Percentiles rank a stretch among this genome's conserved stretches.
These are phyloP conservation scores for Phytopythium boreale DNA, from an alignment of 352 stramenopile genomes.

Conservation along the genomic window DNA sequence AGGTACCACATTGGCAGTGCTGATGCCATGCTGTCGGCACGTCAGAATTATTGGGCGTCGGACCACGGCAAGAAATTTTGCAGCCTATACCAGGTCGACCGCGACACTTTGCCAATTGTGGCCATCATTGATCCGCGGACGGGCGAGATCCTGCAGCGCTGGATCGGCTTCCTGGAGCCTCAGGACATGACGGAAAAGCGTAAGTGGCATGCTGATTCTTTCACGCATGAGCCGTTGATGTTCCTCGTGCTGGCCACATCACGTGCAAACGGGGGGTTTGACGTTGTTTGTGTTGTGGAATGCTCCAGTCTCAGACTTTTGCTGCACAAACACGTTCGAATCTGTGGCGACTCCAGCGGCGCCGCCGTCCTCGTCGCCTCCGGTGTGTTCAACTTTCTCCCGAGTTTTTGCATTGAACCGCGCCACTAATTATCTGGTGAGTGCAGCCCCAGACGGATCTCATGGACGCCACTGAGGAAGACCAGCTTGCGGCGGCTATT, in stretches of 20 bases:
- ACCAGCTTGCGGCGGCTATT: slow-evolving; percentile 77
- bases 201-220: slow-evolving; percentile 21
- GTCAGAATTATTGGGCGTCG: slow-evolving; percentile 70
- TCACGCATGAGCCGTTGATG: background rate
- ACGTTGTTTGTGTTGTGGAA: slow-evolving; percentile 1
- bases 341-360: slow-evolving; percentile 2
- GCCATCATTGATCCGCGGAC: slow-evolving; percentile 77
- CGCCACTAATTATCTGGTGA: background rate
- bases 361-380: background rate
- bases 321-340: slow-evolving; percentile 48
- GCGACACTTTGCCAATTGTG: slow-evolving; percentile 61
- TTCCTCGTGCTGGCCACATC: background rate
- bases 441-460: slow-evolving; percentile 22
- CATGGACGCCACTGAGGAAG: slow-evolving; percentile 66
- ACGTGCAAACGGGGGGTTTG: slow-evolving; percentile 1
- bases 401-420: background rate
- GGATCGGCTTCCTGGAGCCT: slow-evolving; percentile 68
- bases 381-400: background rate
- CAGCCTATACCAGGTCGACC: slow-evolving; percentile 76
- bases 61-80: slow-evolving; percentile 85
- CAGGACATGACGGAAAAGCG: slow-evolving; percentile 71
- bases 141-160: slow-evolving; percentile 62
- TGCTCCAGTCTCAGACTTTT: slow-evolving; percentile 61
- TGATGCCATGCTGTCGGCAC: background rate
- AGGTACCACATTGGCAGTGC: background rate